Percentiles rank a stretch among this genome's conserved stretches.
Evolutionary conservation across 345 rosid species (phyloP).

Genomic region (Populus tremula): DNA sequence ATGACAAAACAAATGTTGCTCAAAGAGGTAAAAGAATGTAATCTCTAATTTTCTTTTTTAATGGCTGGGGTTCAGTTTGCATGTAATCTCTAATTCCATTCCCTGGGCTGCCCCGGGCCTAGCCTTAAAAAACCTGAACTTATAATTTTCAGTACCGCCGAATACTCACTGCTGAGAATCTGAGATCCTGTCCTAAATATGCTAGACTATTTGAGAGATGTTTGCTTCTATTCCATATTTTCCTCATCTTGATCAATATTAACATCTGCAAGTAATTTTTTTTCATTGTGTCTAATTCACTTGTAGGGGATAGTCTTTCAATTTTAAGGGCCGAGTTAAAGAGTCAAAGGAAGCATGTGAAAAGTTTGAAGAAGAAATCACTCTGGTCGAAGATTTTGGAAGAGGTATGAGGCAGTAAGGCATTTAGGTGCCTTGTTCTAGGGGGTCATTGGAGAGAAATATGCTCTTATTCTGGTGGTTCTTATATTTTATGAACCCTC

Average conservation of each 20-base stretch:
- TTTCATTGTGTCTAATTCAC: slow-evolving; percentile 15
- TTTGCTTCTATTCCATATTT: neutral
- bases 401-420: slow-evolving; percentile 51
- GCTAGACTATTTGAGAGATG: neutral
- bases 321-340: slow-evolving; percentile 87
- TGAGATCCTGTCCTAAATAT: neutral
- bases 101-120: neutral
- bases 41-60: neutral
- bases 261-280: neutral
- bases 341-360: slow-evolving; percentile 88
- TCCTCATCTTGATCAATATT: neutral
- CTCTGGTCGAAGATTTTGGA: slow-evolving; percentile 96
- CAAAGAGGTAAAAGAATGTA: slow-evolving; percentile 53
- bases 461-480: neutral
- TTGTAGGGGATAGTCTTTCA: slow-evolving; percentile 75
- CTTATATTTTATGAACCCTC: neutral
- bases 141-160: neutral
- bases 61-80: neutral
- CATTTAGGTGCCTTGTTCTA: neutral
- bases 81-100: neutral
- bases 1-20: slow-evolving; percentile 64
- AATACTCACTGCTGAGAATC: neutral
- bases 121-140: neutral
- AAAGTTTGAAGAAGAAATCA: slow-evolving; percentile 84
- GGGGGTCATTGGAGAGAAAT: neutral